Evolutionary conservation across 495 filamentous ascomycete genomes (phyloP).

Genomic region (Penicillium pulvis): DNA sequence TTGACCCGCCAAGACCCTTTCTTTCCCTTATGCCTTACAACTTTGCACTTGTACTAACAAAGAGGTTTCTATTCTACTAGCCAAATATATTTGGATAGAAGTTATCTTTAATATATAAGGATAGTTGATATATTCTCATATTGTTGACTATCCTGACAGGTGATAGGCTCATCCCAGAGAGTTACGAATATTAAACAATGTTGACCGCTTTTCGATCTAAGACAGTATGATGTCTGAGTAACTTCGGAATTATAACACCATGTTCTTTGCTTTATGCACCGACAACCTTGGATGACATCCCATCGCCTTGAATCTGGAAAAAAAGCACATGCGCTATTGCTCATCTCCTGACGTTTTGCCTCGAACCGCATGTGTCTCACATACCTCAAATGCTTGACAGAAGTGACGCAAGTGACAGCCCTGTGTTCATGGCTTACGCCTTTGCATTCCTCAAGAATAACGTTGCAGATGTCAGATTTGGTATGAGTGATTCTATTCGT

Average conservation of each 20-base stretch:
- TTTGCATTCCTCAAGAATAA: background rate
- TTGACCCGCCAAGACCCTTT: constrained; percentile 12
- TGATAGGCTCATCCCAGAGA: too few species aligned
- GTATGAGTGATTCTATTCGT: background rate
- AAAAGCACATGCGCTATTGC: background rate
- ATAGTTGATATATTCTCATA: background rate
- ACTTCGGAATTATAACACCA: background rate
- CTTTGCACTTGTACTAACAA: background rate
- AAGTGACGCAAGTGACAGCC: background rate
- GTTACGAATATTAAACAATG: too few species aligned
- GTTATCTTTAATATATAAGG: too few species aligned
- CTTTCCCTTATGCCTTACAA: background rate
- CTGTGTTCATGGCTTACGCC: background rate
- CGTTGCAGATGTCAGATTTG: background rate
- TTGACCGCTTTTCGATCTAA: too few species aligned
- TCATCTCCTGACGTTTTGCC: background rate
- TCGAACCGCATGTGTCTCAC: too few species aligned
- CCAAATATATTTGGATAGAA: too few species aligned
- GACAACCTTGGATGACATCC: background rate
- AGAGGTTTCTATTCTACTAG: too few species aligned
- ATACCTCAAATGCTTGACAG: background rate
- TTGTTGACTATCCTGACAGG: too few species aligned
- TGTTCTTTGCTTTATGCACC: background rate
- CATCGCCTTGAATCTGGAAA: background rate
- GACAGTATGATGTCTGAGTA: too few species aligned